phyloP scores from a whole-genome alignment of 139 green algal species.

The Coelastrella sp. region DNA sequence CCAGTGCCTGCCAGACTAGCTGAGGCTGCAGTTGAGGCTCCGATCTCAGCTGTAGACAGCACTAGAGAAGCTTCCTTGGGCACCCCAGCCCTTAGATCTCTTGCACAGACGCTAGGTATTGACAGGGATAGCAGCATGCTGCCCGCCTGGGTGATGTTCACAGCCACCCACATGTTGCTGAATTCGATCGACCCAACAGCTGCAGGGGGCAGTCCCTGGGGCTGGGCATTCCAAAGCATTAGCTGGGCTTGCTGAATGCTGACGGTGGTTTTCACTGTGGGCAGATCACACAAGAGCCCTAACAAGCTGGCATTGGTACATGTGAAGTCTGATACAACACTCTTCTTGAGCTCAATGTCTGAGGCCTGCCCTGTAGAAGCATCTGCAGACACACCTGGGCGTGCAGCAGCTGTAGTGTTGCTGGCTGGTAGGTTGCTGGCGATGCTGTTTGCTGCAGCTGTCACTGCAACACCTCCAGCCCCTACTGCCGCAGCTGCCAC shows the following conservation, averaged over 20 bases:
- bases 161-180: slow-evolving; percentile 69
- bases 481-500: slow-evolving; percentile 21
- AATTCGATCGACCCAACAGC: slow-evolving; percentile 46
- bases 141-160: slow-evolving; percentile 48
- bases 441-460: not conserved
- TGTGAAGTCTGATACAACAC: slow-evolving; percentile 28
- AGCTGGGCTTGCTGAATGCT: slow-evolving; percentile 71
- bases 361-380: not conserved
- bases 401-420: not conserved
- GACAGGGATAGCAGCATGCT: slow-evolving; percentile 70
- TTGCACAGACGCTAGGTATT: slow-evolving; percentile 74
- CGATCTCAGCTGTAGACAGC: slow-evolving; percentile 68
- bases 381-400: not conserved
- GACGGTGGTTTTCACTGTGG: slow-evolving; percentile 57
- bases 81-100: slow-evolving; percentile 75
- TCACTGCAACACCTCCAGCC: not conserved
- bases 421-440: not conserved
- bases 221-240: slow-evolving; percentile 62
- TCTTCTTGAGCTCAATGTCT: not conserved
- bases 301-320: slow-evolving; percentile 36
- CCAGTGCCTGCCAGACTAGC: slow-evolving; percentile 13
- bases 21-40: not conserved
- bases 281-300: slow-evolving; percentile 50
- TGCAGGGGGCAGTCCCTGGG: slow-evolving; percentile 2
- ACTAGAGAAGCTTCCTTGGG: slow-evolving; percentile 71